Conservation (phyloP, 2,329 filamentous ascomycete genomes). For the Fusarium nurragi region DNA sequence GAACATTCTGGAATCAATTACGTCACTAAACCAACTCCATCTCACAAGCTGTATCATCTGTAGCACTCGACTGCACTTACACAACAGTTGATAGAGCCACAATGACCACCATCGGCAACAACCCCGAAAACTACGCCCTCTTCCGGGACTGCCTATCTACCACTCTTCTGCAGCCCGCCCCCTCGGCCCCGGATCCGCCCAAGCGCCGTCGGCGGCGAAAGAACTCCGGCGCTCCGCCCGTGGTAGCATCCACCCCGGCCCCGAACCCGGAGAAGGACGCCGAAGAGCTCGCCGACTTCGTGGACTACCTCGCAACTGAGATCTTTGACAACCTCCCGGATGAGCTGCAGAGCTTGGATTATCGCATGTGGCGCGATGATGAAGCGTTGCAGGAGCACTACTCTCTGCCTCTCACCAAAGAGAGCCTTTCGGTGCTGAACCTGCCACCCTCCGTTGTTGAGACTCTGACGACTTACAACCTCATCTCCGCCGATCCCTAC, state of each 20-base stretch:
- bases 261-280: constrained; percentile 51
- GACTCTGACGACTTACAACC: constrained; percentile 72
- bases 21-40: constrained; percentile 22
- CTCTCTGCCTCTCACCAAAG: constrained; percentile 64
- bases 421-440: constrained; percentile 64
- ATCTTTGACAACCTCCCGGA: constrained; percentile 73
- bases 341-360: constrained; percentile 68
- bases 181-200: constrained; percentile 52
- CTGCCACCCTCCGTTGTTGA: constrained; percentile 65
- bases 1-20: constrained; percentile 25
- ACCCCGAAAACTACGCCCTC: constrained; percentile 57
- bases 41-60: not conserved
- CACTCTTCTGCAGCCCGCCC: constrained; percentile 70
- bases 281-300: constrained; percentile 81
- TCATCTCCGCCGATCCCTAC: constrained; percentile 59
- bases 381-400: constrained; percentile 63
- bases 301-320: constrained; percentile 78
- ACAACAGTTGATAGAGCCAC: not conserved
- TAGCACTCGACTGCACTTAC: not conserved
- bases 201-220: constrained; percentile 56
- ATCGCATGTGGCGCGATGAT: constrained; percentile 59
- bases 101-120: constrained; percentile 37
- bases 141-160: constrained; percentile 81
- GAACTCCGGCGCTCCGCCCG: constrained; percentile 17
- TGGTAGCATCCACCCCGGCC: constrained; percentile 19